Evolutionary conservation across 1,284 basidiomycete species (phyloP).

Genomic region (Phylloporus sp.): DNA sequence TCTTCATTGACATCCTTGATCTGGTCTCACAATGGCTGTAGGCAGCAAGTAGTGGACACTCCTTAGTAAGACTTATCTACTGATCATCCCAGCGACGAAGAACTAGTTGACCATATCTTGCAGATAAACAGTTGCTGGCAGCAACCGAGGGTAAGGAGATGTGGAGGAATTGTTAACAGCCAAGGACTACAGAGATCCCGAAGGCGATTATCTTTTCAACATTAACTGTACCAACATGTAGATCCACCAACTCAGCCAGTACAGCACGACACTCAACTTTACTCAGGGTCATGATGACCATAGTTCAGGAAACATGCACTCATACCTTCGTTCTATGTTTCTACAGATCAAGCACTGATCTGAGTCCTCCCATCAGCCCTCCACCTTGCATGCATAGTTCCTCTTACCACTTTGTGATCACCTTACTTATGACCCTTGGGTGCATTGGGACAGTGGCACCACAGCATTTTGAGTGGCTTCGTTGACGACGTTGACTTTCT

Average conservation of each 20-base stretch:
- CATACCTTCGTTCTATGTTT: constrained; percentile 15
- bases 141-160: constrained; percentile 31
- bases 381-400: constrained; percentile 36
- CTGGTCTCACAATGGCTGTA: no score
- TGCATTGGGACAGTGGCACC: not conserved
- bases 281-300: not conserved
- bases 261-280: constrained; percentile 3
- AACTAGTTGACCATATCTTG: no score
- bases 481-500: constrained; percentile 24
- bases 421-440: not conserved
- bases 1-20: no score
- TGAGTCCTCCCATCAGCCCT: constrained; percentile 24
- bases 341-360: constrained; percentile 19
- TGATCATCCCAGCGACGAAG: no score
- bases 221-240: constrained; percentile 38
- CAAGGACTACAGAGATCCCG: constrained; percentile 25
- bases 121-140: no score
- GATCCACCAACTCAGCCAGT: constrained; percentile 1
- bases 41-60: no score
- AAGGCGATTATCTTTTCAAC: constrained; percentile 32
- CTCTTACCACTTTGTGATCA: not conserved
- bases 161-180: constrained; percentile 31
- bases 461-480: constrained; percentile 25
- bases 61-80: no score
- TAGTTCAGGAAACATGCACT: constrained; percentile 37